Base-by-base conservation (phyloP, 2,329 filamentous ascomycete genomes). In the Teratosphaeriaceae sp. region DNA sequence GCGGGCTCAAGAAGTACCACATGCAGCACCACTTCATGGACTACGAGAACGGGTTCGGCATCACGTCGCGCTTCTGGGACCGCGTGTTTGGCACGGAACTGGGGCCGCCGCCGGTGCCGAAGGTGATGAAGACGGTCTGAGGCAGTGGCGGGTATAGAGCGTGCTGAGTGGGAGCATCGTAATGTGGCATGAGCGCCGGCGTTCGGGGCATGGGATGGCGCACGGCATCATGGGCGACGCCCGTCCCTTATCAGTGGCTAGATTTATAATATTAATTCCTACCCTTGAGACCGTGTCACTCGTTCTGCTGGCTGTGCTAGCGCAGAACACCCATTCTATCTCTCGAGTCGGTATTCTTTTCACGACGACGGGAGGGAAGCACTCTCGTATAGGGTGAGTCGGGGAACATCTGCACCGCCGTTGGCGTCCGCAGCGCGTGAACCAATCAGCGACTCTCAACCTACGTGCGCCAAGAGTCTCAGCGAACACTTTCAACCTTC, bases 11-110 rank as follows among this genome's bases (percentile, higher is more conserved):
- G 80, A 97, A 95, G 68, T 94, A 96, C 62, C 92, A 98, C 63
- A 81, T 98, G 22, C 81, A 88, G 63, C 92, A 98, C 64, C 92
- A 98, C 70, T 98, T 96, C 67, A 87, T 92, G 48, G 92, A 98
- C 65, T 98, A 94, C 64, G 85, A 98, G 67, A 90, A 95, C 53
- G 92, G 92, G 40, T 98, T 97, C 57, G 92, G 92, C 44, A 90
- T 98, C 40, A 96, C 90, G 23, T 96, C 85, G 73, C 81, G 83
- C 53, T 95, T 98, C 74, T 98, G 92, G 92, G 92, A 98, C 65
- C 72, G 70, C 38, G 70, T 98, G 5, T 98, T 98, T 62, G 88
- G 88, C 53, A 98, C 92, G 1, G 84, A 94, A 68, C 73, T 98
- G 40, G 66, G 74, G 42, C 69, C 70, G 54, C 61, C 58, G 38